phyloP scores from a whole-genome alignment of 2,329 filamentous ascomycete species.

The Trichoderma atrobrunneum region DNA sequence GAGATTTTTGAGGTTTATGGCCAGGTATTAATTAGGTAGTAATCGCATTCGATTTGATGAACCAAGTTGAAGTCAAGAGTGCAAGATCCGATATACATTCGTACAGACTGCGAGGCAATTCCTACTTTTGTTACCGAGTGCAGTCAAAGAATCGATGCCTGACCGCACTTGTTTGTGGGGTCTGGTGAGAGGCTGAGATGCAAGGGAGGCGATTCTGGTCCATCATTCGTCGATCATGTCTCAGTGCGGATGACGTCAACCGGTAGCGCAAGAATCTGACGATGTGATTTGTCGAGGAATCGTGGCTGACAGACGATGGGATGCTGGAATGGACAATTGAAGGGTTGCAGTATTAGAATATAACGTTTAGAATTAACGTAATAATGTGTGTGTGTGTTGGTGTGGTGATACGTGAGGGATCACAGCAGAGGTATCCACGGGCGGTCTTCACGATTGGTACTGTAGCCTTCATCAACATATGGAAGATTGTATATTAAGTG shows the following conservation, averaged over 20 bases:
- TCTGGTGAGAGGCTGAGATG: neutral
- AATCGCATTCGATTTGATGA: conserved; percentile 3
- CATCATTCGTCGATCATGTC: neutral
- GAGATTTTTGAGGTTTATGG: neutral
- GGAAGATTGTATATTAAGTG: no score
- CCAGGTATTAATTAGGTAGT: neutral
- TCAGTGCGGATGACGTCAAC: neutral
- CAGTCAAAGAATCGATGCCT: neutral
- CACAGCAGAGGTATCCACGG: neutral
- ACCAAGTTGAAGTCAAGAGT: neutral
- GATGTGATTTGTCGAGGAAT: conserved; percentile 1
- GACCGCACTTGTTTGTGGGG: neutral
- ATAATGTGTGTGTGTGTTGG: neutral
- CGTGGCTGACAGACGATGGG: neutral
- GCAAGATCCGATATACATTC: neutral
- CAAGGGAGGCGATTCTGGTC: neutral
- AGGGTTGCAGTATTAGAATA: neutral
- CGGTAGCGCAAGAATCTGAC: neutral
- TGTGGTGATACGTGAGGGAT: neutral
- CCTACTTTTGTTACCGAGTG: neutral
- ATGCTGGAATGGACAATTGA: neutral
- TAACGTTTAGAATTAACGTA: neutral
- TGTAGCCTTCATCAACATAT: no score
- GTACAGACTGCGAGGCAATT: neutral
- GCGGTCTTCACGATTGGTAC: no score